Base-by-base conservation (phyloP, 2,329 filamentous ascomycete species). In the Fusarium fujikuroi region DNA sequence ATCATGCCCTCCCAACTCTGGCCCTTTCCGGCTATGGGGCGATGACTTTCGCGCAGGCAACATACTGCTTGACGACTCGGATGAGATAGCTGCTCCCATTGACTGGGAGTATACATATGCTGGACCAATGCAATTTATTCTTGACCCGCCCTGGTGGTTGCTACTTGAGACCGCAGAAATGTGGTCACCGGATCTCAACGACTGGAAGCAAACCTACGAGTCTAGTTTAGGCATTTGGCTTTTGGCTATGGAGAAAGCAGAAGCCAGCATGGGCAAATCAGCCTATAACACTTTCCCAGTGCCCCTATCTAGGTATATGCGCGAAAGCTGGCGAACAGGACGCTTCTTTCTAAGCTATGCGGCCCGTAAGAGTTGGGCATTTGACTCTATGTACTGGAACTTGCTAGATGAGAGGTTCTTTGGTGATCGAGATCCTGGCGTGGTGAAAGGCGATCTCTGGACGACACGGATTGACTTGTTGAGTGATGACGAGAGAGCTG, bases 251-350 rank as follows among this genome's bases (percentile, higher is more conserved):
- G 49, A 52, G n/a, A 11, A 34, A 11, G 32, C 32, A 14, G 49
- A 52, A 36, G n/a, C 28, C 28, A 37, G 39, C 4, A 30, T 30
- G 16, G 11, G 11, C 4, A 19, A 10, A 10, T 7, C 49, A 16
- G 30, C 11, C 32, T 30, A 37, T 25, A 28, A n/a, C 30, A 23
- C 18, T 47, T 37, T 70, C 4, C 53, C 65, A 5, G 52, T 40
- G 2, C 63, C 60, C 1, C 66, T 83, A 14, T 84, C 81, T 1
- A 63, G 46, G n/a, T 74, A 79, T 15, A 84, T 84, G 82, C 64
- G 76, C 11, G 75, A 84, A 47, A 72, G 52, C 16, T 60, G 34
- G 28, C 9, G 23, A 9, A 52, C 57, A 9, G 57, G 36, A 5
- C 43, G 43, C 21, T 52, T 60, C 9, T 60, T 37, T 3, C 44